Percentiles rank a stretch among this genome's conserved stretches.
Evolutionary conservation across 2,329 filamentous ascomycete genomes (phyloP).

Genomic region (Rutstroemia sp.): DNA sequence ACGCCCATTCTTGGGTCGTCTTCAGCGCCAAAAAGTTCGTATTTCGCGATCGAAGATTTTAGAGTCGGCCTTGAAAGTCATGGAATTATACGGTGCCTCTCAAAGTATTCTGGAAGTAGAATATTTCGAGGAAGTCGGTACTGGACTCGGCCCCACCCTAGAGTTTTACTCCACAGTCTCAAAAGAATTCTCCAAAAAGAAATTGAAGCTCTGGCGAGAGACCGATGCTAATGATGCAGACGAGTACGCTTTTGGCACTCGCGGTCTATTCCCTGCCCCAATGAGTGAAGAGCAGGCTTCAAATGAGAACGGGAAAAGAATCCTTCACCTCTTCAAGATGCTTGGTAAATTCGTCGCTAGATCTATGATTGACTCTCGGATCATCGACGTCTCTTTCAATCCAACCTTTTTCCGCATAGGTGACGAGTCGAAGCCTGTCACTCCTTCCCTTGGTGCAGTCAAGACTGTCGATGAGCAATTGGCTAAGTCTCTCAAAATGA

Average conservation of each 20-base stretch:
- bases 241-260: slow-evolving; percentile 78
- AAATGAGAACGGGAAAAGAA: slow-evolving; percentile 75
- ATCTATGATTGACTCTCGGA: slow-evolving; percentile 96
- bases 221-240: slow-evolving; percentile 65
- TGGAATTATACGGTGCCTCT: slow-evolving; percentile 96
- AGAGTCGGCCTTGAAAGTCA: slow-evolving; percentile 95
- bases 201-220: slow-evolving; percentile 93
- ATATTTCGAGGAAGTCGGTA: slow-evolving; percentile 98
- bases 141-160: slow-evolving; percentile 86
- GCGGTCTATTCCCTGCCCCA: slow-evolving; percentile 85
- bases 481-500: slow-evolving; percentile 74
- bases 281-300: slow-evolving; percentile 71
- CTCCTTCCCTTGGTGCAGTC: slow-evolving; percentile 80
- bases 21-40: slow-evolving; percentile 95
- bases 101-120: slow-evolving; percentile 95
- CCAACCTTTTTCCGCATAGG: slow-evolving; percentile 95
- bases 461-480: slow-evolving; percentile 83
- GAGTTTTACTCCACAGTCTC: slow-evolving; percentile 98
- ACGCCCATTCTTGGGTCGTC: slow-evolving; percentile 78
- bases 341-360: slow-evolving; percentile 96
- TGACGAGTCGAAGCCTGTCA: slow-evolving; percentile 56
- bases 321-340: slow-evolving; percentile 82
- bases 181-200: slow-evolving; percentile 95
- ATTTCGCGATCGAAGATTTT: slow-evolving; percentile 92
- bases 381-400: slow-evolving; percentile 96